Evolutionary conservation across 169 alveolate genomes (phyloP).

Genomic region (Fabrea salina): DNA sequence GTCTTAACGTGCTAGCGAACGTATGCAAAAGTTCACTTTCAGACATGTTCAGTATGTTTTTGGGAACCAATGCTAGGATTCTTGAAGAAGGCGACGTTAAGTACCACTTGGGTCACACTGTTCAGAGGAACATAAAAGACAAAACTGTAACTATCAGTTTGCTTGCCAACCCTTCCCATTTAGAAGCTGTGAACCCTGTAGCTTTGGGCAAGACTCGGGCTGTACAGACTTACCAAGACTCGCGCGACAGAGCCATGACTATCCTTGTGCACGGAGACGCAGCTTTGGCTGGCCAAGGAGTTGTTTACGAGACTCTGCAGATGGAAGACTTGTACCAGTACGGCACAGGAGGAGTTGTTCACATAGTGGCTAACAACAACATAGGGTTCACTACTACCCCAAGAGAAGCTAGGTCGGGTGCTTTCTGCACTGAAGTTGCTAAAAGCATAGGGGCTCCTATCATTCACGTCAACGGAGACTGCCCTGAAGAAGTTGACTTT

Average conservation of each 20-base stretch:
- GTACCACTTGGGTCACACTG: conserved; percentile 90
- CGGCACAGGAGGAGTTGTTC: conserved; percentile 90
- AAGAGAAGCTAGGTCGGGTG: conserved; percentile 85
- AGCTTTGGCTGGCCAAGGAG: conserved; percentile 94
- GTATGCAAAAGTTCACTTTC: conserved; percentile 89
- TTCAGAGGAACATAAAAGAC: conserved; percentile 40
- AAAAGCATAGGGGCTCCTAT: conserved; percentile 91
- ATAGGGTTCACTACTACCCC: conserved; percentile 95
- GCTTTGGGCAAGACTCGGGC: conserved; percentile 93
- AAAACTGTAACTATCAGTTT: conserved; percentile 56
- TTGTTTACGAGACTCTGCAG: conserved; percentile 93
- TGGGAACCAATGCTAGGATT: conserved; percentile 58
- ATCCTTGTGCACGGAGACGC: conserved; percentile 96
- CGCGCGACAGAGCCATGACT: conserved; percentile 74
- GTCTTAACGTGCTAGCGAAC: conserved; percentile 89
- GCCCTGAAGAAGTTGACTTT: conserved; percentile 90
- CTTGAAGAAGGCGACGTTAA: conserved; percentile 91
- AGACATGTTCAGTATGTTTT: conserved; percentile 86
- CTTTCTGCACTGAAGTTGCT: conserved; percentile 86
- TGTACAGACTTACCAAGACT: conserved; percentile 53
- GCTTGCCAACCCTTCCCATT: conserved; percentile 88
- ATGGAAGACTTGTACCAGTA: conserved; percentile 89
- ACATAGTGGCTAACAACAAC: conserved; percentile 81
- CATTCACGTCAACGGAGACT: conserved; percentile 93
- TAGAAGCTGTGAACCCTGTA: conserved; percentile 93